phyloP scores from a whole-genome alignment of 2,329 filamentous ascomycete genomes.

The Fusarium nurragi region DNA sequence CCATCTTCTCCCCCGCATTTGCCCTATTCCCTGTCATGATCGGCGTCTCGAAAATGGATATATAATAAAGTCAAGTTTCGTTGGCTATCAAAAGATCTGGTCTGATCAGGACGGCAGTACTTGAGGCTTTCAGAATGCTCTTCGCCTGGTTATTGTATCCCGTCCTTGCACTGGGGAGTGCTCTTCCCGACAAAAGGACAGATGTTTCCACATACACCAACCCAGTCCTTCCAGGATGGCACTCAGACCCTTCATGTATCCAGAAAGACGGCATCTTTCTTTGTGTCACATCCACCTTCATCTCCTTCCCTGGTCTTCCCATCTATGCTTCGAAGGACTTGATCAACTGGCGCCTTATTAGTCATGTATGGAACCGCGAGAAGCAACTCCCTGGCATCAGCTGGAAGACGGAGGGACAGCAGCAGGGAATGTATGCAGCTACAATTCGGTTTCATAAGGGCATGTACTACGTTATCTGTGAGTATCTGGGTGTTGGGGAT shows the following conservation, averaged over 20 bases:
- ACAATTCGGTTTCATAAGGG: conserved; percentile 56
- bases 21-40: not conserved
- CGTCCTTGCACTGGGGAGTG: not conserved
- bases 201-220: conserved; percentile 44
- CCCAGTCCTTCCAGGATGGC: conserved; percentile 60
- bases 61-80: not conserved
- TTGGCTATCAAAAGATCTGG: rapidly evolving
- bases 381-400: conserved; percentile 52
- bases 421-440: conserved; percentile 58
- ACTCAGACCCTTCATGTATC: conserved; percentile 60
- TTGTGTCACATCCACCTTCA: conserved; percentile 62
- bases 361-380: conserved; percentile 54
- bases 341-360: conserved; percentile 57
- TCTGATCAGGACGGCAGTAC: not conserved
- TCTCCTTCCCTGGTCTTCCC: conserved; percentile 62
- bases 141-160: not conserved
- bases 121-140: not conserved
- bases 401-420: conserved; percentile 44
- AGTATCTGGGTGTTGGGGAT: conserved; percentile 18
- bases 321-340: conserved; percentile 64
- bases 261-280: conserved; percentile 59
- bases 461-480: conserved; percentile 53
- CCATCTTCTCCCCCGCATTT: conserved; percentile 10
- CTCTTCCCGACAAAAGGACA: not conserved
- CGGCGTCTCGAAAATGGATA: not conserved